Conservation (phyloP, 768 basidiomycete species). For the Leccinum barrowsii region DNA sequence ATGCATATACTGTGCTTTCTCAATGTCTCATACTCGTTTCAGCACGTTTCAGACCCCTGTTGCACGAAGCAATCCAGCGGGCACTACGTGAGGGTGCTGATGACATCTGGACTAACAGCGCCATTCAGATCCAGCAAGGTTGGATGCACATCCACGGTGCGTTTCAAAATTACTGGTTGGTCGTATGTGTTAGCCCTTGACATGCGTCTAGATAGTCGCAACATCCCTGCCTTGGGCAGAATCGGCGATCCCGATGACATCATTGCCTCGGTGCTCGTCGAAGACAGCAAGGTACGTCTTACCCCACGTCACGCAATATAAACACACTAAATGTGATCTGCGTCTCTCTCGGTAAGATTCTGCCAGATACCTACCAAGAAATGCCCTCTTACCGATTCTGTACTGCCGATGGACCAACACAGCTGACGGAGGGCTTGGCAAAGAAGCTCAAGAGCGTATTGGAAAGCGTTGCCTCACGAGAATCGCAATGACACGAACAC, state of each 20-base stretch:
- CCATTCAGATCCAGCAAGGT: constrained; percentile 63
- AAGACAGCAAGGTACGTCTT: constrained; percentile 55
- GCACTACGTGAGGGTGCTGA: constrained; percentile 58
- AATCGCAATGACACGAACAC: constrained; percentile 20
- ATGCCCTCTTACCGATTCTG: constrained; percentile 85
- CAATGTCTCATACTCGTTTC: not conserved
- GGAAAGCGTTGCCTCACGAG: constrained; percentile 29
- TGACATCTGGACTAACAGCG: constrained; percentile 61
- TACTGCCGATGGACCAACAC: constrained; percentile 67
- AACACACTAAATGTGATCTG: not conserved
- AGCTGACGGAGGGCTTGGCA: constrained; percentile 66
- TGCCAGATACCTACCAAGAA: constrained; percentile 69
- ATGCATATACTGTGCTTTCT: not conserved
- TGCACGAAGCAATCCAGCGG: constrained; percentile 58
- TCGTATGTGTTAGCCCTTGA: not conserved
- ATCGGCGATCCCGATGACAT: constrained; percentile 86
- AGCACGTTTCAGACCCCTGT: constrained; percentile 58
- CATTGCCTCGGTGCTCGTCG: constrained; percentile 68
- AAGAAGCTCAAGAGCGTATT: constrained; percentile 42
- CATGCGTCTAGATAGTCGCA: constrained; percentile 54
- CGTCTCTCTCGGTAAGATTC: constrained; percentile 41
- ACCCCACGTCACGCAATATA: not conserved
- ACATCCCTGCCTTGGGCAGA: constrained; percentile 68
- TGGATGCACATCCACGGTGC: constrained; percentile 83
- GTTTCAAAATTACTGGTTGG: constrained; percentile 2